Evolutionary conservation across 805 yeast genomes (phyloP).

Genomic region (Pichia gijzeniarum): DNA sequence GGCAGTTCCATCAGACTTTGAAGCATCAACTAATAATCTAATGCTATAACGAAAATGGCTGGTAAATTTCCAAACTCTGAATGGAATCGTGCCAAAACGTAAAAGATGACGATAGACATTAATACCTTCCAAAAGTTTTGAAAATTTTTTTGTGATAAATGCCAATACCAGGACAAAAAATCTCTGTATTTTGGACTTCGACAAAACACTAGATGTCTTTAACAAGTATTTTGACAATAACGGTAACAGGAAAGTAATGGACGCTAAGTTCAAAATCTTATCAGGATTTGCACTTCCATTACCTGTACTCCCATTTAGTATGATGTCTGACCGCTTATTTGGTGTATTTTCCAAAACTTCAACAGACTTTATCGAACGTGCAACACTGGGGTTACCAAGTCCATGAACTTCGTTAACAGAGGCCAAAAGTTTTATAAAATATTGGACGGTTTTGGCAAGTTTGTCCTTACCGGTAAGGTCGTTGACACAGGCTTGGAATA

Average conservation of each 20-base stretch:
- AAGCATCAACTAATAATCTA: conserved; percentile 11
- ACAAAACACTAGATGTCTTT: neutral
- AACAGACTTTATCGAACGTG: neutral
- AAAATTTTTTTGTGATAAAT: conserved; percentile 7
- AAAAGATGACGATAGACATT: conserved; percentile 59
- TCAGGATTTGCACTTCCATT: no score
- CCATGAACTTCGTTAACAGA: conserved; percentile 25
- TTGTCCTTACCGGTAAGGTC: conserved; percentile 63
- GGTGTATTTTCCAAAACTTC: neutral
- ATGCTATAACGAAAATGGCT: conserved; percentile 28
- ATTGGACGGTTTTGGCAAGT: conserved; percentile 57
- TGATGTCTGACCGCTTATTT: neutral
- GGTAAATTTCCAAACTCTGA: conserved; percentile 38
- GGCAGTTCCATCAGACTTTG: conserved; percentile 14
- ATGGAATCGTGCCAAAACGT: conserved; percentile 67
- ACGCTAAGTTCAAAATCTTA: neutral
- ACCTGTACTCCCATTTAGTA: neutral
- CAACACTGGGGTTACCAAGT: conserved; percentile 7
- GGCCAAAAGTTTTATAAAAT: conserved; percentile 46
- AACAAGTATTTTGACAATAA: neutral
- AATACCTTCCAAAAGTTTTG: conserved; percentile 31
- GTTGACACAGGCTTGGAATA: conserved; percentile 33
- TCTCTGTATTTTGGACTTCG: neutral
- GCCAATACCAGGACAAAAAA: conserved; percentile 4
- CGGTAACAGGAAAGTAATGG: neutral